Conservation (phyloP, 495 filamentous ascomycete genomes). For the Xylaria scruposa region DNA sequence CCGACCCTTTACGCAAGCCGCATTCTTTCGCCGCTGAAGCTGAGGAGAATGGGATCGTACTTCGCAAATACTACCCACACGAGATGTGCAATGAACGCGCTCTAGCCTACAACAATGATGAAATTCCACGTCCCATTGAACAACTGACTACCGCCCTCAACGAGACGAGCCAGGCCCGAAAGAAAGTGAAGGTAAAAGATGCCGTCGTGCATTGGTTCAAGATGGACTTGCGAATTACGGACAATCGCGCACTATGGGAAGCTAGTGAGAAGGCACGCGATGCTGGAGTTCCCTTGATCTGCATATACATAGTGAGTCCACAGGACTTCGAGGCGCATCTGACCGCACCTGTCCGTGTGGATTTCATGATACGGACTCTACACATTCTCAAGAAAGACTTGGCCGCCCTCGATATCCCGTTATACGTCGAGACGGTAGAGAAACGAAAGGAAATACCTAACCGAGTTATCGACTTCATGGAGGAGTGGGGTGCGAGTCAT, state of each 20-base stretch:
- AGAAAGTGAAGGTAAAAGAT: constrained; percentile 55
- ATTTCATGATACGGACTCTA: constrained; percentile 78
- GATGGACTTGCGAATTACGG: constrained; percentile 73
- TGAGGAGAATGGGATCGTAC: constrained; percentile 72
- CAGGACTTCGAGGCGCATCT: constrained; percentile 87
- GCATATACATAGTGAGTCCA: constrained; percentile 81
- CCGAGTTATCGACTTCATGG: constrained; percentile 71
- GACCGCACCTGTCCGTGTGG: constrained; percentile 73
- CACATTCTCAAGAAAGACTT: constrained; percentile 70
- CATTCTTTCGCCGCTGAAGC: constrained; percentile 54
- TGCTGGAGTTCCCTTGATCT: constrained; percentile 70
- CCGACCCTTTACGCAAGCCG: constrained; percentile 45
- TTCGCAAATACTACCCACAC: constrained; percentile 81
- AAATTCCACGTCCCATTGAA: constrained; percentile 74
- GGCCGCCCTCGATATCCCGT: constrained; percentile 74
- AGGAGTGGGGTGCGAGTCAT: constrained; percentile 77
- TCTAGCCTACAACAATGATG: constrained; percentile 69
- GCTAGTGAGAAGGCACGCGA: constrained; percentile 72
- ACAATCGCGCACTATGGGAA: constrained; percentile 75
- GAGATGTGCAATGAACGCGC: constrained; percentile 84
- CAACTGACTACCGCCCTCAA: constrained; percentile 59
- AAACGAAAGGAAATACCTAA: constrained; percentile 67
- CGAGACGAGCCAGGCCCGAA: constrained; percentile 56
- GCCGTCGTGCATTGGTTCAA: constrained; percentile 94
- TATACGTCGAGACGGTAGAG: constrained; percentile 75